These are phyloP conservation scores for Solanum chiquidenum DNA, from an alignment of 257 asterid species.

Conservation along the genomic window DNA sequence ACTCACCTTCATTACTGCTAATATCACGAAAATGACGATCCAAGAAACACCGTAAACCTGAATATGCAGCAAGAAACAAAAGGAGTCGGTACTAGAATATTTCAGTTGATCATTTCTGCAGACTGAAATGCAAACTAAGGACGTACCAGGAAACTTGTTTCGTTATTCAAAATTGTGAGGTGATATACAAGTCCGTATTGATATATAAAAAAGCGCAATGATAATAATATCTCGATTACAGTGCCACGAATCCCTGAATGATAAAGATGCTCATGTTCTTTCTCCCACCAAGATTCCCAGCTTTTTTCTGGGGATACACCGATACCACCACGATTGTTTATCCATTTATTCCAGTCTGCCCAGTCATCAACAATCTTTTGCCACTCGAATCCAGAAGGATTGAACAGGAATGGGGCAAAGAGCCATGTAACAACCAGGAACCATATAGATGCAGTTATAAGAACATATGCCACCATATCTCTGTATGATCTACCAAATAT, in stretches of 20 bases:
- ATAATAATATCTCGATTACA: constrained; percentile 63
- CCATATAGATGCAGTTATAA: constrained; percentile 85
- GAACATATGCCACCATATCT: constrained; percentile 54
- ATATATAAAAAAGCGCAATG: constrained; percentile 71
- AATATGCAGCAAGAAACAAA: constrained; percentile 2
- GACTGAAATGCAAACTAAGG: neutral
- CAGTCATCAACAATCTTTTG: constrained; percentile 89
- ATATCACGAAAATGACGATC: constrained; percentile 58
- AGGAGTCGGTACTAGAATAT: neutral
- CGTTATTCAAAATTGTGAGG: constrained; percentile 44
- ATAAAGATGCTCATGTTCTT: constrained; percentile 66
- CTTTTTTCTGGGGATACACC: constrained; percentile 86
- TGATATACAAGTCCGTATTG: constrained; percentile 89
- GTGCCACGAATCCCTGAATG: constrained; percentile 70
- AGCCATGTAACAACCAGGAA: constrained; percentile 90
- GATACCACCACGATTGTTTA: constrained; percentile 77
- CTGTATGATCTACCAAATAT: constrained; percentile 61
- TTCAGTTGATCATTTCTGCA: neutral
- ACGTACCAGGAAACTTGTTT: constrained; percentile 50
- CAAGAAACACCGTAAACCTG: constrained; percentile 85
- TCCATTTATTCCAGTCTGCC: constrained; percentile 94
- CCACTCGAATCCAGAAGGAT: constrained; percentile 97
- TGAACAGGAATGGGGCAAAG: constrained; percentile 85
- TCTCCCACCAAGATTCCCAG: constrained; percentile 99
- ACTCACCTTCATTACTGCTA: constrained; percentile 66